Base-by-base conservation (phyloP, 768 basidiomycete species). In the Mrakia frigida region DNA sequence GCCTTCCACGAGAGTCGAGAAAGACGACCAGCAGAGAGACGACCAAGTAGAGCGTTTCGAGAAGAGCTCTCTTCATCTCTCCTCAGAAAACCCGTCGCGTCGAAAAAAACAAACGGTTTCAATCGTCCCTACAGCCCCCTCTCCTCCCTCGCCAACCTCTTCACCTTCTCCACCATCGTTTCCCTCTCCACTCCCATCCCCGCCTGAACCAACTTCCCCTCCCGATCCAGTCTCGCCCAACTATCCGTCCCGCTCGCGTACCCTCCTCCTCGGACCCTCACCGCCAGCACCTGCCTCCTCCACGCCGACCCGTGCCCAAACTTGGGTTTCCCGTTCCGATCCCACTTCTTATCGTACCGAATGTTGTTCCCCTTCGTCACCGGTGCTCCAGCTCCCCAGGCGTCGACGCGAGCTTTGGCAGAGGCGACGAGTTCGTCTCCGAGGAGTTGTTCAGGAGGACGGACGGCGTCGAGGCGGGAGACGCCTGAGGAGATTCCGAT, bases 341-440 rank as follows among this genome's bases (percentile, higher is more conserved):
- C 5, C n/a, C n/a, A 56, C 56, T 56, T 56, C 56, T 56, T 50
- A 2, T 50, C 56, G n/a, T 56, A 56, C 25, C 56, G 56, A 25
- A n/a, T 56, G 56, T 56, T 63, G 31, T 37, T 37, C 1, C 61
- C 61, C 33, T 28, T 21, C 18, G 31, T 63, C 61, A 63, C 61
- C 1, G 61, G 61, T 18, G 61, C 61, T 18, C 61, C 61, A 6
- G 61, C 61, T 10, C 61, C 61, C 61, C 61, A 63, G 16, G 31
- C 61, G 61, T 63, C 61, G 2, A 63, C 61, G 61, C 61, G 61
- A 21, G 61, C 61, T 16, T 23, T 33, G 21, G 14, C 61, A 0
- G 61, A 33, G 6, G 33, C 33, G 61, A 63, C 31, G 61, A 71
- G 31, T 4, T 46, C 31, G 70, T 71, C 70, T 71, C 70, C 70